Conservation (phyloP, 2,329 filamentous ascomycete species). For the Aspergillus proliferans region DNA sequence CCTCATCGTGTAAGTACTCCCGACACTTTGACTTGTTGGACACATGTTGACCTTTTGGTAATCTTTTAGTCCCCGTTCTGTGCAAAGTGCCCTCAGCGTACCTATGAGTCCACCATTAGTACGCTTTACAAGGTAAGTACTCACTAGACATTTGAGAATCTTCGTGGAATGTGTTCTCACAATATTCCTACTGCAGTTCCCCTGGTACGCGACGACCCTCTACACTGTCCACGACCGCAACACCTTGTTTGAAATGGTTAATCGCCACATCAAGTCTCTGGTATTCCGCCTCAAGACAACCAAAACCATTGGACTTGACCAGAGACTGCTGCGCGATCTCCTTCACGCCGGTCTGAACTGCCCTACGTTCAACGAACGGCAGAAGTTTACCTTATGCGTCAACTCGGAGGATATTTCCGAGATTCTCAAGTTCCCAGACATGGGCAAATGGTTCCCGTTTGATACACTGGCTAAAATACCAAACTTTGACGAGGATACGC, state of each 20-base stretch:
- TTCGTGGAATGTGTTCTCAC: constrained; percentile 6
- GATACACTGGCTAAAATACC: constrained; percentile 28
- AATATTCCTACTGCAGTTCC: constrained; percentile 34
- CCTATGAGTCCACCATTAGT: constrained; percentile 48
- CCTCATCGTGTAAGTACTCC: constrained; percentile 42
- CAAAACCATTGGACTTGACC: constrained; percentile 33
- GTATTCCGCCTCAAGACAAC: constrained; percentile 54
- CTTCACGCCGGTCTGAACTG: constrained; percentile 36
- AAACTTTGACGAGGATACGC: constrained; percentile 11
- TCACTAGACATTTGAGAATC: not conserved
- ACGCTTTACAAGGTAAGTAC: constrained; percentile 44
- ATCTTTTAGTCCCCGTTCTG: constrained; percentile 42
- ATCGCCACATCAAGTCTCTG: constrained; percentile 61
- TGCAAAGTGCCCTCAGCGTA: constrained; percentile 45
- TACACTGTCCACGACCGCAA: constrained; percentile 45
- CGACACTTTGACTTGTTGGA: not conserved
- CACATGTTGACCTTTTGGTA: not conserved
- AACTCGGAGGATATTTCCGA: constrained; percentile 19
- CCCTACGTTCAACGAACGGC: constrained; percentile 40
- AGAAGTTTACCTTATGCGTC: constrained; percentile 31
- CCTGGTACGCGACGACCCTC: constrained; percentile 42
- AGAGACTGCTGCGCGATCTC: constrained; percentile 33
- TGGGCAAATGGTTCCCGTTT: constrained; percentile 34
- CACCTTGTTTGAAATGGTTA: constrained; percentile 36
- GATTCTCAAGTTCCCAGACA: constrained; percentile 17